Evolutionary conservation across 371 early-diverging fungal genomes (phyloP).

Genomic region (Mycotypha africana): DNA sequence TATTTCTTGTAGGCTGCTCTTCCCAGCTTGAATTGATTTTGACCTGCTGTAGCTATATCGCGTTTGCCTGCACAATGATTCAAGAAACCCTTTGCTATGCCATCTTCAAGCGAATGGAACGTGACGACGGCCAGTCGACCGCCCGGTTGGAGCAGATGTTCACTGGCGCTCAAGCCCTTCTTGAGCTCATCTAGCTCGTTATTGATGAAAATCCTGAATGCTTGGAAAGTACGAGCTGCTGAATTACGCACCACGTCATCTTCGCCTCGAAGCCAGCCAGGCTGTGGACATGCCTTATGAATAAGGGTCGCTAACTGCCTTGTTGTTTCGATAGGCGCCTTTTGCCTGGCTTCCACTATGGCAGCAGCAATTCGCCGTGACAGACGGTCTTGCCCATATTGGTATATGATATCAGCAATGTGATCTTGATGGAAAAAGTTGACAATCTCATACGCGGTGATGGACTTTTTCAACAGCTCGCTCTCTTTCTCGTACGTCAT

Average conservation of each 20-base stretch:
- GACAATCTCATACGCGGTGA: constrained; percentile 51
- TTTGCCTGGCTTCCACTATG: constrained; percentile 51
- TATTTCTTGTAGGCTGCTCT: constrained; percentile 25
- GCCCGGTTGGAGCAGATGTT: constrained; percentile 44
- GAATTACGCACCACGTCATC: constrained; percentile 48
- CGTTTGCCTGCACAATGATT: constrained; percentile 32
- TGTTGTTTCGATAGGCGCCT: constrained; percentile 51
- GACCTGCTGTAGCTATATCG: constrained; percentile 15
- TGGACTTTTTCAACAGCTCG: constrained; percentile 26
- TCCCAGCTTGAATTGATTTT: constrained; percentile 32
- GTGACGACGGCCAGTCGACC: constrained; percentile 60
- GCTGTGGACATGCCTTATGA: constrained; percentile 46
- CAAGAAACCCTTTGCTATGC: constrained; percentile 62
- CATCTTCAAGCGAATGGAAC: constrained; percentile 74
- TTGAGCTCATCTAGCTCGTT: constrained; percentile 62
- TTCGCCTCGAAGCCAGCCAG: constrained; percentile 38
- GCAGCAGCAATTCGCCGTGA: constrained; percentile 58
- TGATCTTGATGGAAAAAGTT: constrained; percentile 50
- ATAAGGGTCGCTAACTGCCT: constrained; percentile 47
- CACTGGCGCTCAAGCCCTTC: constrained; percentile 45
- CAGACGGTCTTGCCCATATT: constrained; percentile 57
- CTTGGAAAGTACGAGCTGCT: constrained; percentile 52
- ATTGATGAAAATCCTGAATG: constrained; percentile 66
- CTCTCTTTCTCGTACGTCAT: constrained; percentile 10
- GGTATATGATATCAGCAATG: constrained; percentile 59